phyloP scores from a whole-genome alignment of 306 rosid species.

The Vigna radiata region DNA sequence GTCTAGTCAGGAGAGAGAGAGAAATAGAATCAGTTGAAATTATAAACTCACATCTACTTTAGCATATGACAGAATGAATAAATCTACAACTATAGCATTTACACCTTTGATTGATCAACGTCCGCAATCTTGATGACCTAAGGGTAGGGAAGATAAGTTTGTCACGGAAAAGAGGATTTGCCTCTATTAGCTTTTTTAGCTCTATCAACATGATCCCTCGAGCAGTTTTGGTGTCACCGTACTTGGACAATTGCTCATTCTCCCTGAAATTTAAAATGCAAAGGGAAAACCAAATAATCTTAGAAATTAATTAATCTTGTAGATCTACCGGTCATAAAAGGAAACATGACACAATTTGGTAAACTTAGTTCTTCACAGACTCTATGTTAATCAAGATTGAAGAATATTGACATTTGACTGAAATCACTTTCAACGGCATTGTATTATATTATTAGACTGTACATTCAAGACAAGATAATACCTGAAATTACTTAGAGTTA shows the following conservation, averaged over 20 bases:
- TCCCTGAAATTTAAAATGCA: conserved; percentile 63
- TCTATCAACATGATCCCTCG: conserved; percentile 85
- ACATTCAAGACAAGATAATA: conserved; percentile 47
- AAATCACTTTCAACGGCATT: conserved; percentile 13
- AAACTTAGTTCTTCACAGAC: conserved; percentile 8
- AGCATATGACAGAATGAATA: background rate
- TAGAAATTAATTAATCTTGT: background rate
- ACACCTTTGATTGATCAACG: conserved; percentile 89
- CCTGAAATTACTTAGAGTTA: conserved; percentile 86
- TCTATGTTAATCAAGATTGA: conserved; percentile 38
- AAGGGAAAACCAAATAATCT: conserved; percentile 22
- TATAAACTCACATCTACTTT: background rate
- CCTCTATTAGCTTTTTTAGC: conserved; percentile 82
- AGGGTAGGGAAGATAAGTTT: conserved; percentile 80
- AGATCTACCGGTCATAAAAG: background rate
- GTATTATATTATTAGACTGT: background rate
- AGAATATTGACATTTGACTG: conserved; percentile 19
- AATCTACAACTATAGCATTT: conserved; percentile 37
- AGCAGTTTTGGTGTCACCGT: conserved; percentile 86
- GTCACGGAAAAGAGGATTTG: conserved; percentile 84
- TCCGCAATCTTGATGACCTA: conserved; percentile 76
- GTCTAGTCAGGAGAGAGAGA: conserved; percentile 16
- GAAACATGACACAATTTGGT: conserved; percentile 19
- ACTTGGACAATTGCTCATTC: conserved; percentile 84
- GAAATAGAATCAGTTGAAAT: conserved; percentile 16